Percentiles rank a stretch among this genome's conserved stretches.
These are phyloP conservation scores for Colletotrichum sp. DNA, from an alignment of 2,329 filamentous ascomycete genomes.

Conservation along the genomic window DNA sequence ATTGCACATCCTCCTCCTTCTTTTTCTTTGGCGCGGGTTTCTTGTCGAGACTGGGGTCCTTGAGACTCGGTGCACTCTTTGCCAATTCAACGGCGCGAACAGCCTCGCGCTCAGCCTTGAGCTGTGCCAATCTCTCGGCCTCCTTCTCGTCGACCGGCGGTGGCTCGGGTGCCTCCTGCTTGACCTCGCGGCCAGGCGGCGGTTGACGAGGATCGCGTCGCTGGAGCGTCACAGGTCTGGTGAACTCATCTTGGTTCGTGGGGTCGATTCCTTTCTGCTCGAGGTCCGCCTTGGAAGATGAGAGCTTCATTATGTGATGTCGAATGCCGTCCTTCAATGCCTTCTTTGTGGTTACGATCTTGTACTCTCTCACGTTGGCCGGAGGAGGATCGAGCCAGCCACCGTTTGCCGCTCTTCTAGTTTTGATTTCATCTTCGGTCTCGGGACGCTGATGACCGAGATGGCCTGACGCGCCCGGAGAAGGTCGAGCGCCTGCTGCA, in stretches of 20 bases:
- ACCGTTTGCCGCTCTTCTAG: conserved; percentile 37
- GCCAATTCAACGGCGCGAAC: conserved; percentile 87
- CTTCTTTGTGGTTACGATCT: conserved; percentile 81
- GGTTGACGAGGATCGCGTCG: conserved; percentile 82
- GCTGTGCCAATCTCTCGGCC: conserved; percentile 69
- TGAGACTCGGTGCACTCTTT: conserved; percentile 86
- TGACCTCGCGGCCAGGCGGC: conserved; percentile 66
- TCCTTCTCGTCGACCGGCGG: conserved; percentile 60
- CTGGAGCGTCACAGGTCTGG: conserved; percentile 86
- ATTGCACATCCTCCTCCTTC: conserved; percentile 82
- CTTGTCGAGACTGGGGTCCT: conserved; percentile 55
- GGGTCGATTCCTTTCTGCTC: conserved; percentile 70
- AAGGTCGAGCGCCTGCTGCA: conserved; percentile 19
- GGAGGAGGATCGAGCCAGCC: conserved; percentile 64
- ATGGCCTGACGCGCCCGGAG: conserved; percentile 2
- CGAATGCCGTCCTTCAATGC: conserved; percentile 80
- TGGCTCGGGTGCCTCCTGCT: conserved; percentile 58
- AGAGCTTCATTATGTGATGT: conserved; percentile 85
- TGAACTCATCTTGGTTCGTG: conserved; percentile 77
- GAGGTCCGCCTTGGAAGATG: conserved; percentile 54
- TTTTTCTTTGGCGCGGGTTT: conserved; percentile 73
- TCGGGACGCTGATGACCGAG: conserved; percentile 19
- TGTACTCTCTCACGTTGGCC: conserved; percentile 48
- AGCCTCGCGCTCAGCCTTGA: conserved; percentile 80
- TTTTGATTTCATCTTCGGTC: conserved; percentile 28